Evolutionary conservation across 441 rosid species (phyloP).

Genomic region (Populus hybrid): DNA sequence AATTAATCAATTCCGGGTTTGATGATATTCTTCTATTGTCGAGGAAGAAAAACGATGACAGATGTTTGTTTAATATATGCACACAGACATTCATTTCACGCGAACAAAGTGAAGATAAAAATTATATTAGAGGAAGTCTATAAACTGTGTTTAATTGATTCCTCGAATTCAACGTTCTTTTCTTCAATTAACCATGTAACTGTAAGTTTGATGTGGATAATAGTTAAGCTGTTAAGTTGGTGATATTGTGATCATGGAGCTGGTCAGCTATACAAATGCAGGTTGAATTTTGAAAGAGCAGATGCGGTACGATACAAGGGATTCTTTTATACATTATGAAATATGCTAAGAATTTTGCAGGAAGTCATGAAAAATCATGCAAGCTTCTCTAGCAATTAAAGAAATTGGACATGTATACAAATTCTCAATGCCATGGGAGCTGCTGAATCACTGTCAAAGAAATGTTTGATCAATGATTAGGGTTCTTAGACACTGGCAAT

Average conservation of each 20-base stretch:
- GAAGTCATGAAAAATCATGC: neutral
- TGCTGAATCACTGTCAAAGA: neutral
- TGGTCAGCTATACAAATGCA: neutral
- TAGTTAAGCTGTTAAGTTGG: neutral
- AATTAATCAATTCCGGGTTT: neutral
- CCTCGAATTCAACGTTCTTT: neutral
- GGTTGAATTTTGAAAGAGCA: neutral
- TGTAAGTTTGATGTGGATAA: neutral
- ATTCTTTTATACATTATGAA: neutral
- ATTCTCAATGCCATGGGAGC: neutral
- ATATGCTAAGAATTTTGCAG: neutral
- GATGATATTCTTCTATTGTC: neutral
- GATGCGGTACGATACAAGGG: neutral
- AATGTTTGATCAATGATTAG: neutral
- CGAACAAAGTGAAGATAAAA: neutral
- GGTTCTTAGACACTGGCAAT: conserved; percentile 3
- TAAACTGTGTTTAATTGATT: neutral
- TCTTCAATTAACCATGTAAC: neutral
- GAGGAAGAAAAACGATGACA: too few species aligned
- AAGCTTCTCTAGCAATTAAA: neutral
- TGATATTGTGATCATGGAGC: neutral
- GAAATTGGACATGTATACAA: conserved; percentile 4
- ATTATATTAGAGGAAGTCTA: neutral
- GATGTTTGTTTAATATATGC: neutral
- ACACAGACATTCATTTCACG: neutral